A percentile compares a stretch with the other conserved stretches of the same genome.
phyloP scores from a whole-genome alignment of 2,329 filamentous ascomycete genomes.

The Hymenotorrendiella dingleyae region DNA sequence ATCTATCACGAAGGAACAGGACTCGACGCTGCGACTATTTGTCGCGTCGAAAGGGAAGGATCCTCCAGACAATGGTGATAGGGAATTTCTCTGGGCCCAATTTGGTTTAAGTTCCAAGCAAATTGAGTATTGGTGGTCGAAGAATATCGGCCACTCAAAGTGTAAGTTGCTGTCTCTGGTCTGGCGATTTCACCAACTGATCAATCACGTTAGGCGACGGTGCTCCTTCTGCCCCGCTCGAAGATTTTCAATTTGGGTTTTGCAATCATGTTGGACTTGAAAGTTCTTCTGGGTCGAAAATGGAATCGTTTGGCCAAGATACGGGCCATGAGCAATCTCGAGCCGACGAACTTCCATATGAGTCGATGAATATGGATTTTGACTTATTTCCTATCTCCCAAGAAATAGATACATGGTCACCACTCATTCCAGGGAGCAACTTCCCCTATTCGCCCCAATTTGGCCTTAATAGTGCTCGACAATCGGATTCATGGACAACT shows the following conservation, averaged over 20 bases:
- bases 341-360: neutral
- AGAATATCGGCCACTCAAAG: neutral
- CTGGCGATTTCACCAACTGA: neutral
- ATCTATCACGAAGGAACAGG: neutral
- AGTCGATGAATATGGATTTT: conserved; percentile 2
- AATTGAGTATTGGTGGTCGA: neutral
- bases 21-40: neutral
- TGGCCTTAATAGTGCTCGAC: neutral
- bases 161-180: neutral
- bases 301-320: neutral
- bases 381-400: neutral
- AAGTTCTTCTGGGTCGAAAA: neutral
- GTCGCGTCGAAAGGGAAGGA: neutral
- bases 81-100: neutral
- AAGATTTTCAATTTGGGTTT: neutral
- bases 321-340: neutral
- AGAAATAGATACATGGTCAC: conserved; percentile 1
- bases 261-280: too few species aligned
- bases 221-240: neutral
- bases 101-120: neutral
- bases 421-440: neutral
- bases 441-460: neutral
- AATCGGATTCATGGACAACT: conserved; percentile 2
- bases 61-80: neutral
- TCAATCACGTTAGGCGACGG: neutral